Evolutionary conservation across 2,329 filamentous ascomycete species (phyloP).

Genomic region (Ophiostoma montium): DNA sequence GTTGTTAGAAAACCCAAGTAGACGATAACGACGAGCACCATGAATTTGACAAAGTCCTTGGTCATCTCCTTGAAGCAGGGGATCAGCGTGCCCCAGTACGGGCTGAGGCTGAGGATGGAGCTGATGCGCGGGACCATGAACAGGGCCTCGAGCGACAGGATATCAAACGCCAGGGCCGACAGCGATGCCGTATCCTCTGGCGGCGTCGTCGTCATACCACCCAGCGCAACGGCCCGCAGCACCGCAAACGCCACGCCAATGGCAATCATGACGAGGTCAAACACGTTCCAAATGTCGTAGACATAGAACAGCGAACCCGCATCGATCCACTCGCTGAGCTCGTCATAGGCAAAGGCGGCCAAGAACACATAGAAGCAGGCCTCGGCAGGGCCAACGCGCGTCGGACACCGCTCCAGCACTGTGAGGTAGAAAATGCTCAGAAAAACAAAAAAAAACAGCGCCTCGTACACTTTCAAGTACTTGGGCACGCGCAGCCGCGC

Average conservation of each 20-base stretch:
- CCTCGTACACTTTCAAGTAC: conserved; percentile 75
- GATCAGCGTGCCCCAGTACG: conserved; percentile 81
- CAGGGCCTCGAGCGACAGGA: conserved; percentile 76
- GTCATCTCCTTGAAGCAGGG: conserved; percentile 90
- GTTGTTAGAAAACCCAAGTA: conserved; percentile 85
- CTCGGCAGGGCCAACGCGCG: conserved; percentile 51
- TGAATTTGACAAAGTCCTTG: conserved; percentile 80
- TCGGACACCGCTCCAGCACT: conserved; percentile 56
- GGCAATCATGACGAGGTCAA: conserved; percentile 58
- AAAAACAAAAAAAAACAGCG: conserved; percentile 65
- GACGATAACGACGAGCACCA: conserved; percentile 59
- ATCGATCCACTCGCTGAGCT: conserved; percentile 71
- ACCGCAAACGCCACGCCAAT: conserved; percentile 40
- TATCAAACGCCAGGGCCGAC: conserved; percentile 73
- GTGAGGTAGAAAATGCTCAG: conserved; percentile 77
- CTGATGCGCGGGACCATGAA: conserved; percentile 84
- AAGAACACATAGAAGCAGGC: conserved; percentile 73
- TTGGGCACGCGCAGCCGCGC: conserved; percentile 64
- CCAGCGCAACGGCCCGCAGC: conserved; percentile 52
- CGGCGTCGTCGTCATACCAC: conserved; percentile 38
- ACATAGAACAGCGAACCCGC: conserved; percentile 78
- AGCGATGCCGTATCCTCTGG: too few species aligned
- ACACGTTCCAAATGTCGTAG: conserved; percentile 68
- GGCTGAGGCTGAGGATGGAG: conserved; percentile 72
- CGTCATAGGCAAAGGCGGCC: conserved; percentile 75